Evolutionary conservation across 2,329 filamentous ascomycete genomes (phyloP).

Genomic region (Leptographium lundbergii): DNA sequence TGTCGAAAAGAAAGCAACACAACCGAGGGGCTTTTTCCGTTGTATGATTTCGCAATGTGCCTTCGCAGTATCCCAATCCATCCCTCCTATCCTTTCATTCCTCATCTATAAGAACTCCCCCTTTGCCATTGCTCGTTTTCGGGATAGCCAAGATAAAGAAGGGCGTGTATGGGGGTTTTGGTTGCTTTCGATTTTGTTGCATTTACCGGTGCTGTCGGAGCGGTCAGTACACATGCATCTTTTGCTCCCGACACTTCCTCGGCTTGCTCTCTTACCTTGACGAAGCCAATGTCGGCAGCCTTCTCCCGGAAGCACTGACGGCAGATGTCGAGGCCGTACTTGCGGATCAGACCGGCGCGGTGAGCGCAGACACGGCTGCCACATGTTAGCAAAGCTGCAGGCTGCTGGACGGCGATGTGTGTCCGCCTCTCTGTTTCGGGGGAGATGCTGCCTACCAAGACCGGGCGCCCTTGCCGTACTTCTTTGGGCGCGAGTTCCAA

Average conservation of each 20-base stretch:
- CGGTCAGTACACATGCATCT: not conserved
- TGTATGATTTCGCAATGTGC: not conserved
- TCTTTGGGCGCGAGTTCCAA: slow-evolving; percentile 97
- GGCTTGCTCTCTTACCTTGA: slow-evolving; percentile 41
- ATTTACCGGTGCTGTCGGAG: slow-evolving; percentile 1
- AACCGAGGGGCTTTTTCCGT: not conserved
- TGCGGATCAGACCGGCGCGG: slow-evolving; percentile 98
- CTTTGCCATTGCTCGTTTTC: not conserved
- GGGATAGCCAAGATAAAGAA: not conserved
- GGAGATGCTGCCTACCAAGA: slow-evolving; percentile 52
- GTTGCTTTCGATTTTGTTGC: not conserved
- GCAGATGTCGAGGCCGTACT: slow-evolving; percentile 92
- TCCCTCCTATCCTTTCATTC: not conserved
- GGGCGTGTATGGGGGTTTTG: not conserved
- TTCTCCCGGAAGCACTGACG: slow-evolving; percentile 71
- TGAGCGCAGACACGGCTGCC: slow-evolving; percentile 65
- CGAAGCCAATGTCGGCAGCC: slow-evolving; percentile 59
- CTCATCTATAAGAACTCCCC: not conserved
- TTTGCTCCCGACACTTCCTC: not conserved
- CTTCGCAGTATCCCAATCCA: not conserved
- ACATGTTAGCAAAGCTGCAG: not conserved
- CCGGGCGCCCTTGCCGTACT: slow-evolving; percentile 93
- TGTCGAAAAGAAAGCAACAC: not conserved
- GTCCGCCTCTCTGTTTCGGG: slow-evolving; percentile 1
- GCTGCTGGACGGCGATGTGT: not conserved